phyloP scores from a whole-genome alignment of 2,329 filamentous ascomycete species.

The Aspergillus tubingensis region DNA sequence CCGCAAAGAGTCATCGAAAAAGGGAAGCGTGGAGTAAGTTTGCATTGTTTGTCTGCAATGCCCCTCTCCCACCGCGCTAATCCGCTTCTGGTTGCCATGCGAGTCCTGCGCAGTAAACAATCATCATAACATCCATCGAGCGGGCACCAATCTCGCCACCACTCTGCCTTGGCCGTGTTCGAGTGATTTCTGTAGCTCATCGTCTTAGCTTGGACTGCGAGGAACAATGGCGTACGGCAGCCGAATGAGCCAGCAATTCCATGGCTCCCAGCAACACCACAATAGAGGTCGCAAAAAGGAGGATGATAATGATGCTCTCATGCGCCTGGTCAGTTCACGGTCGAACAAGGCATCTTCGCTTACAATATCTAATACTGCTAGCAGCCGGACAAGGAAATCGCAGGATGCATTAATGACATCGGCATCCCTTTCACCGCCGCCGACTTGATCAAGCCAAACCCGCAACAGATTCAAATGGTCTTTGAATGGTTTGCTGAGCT shows the following conservation, averaged over 20 bases:
- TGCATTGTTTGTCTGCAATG: constrained; percentile 33
- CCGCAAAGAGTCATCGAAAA: constrained; percentile 30
- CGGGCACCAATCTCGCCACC: not conserved
- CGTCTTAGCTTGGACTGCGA: not conserved
- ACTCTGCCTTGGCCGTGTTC: not conserved
- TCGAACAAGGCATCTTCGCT: not conserved
- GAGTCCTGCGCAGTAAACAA: constrained; percentile 38
- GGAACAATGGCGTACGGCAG: constrained; percentile 52
- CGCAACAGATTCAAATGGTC: constrained; percentile 92
- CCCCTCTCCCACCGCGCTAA: constrained; percentile 37
- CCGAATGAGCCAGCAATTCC: constrained; percentile 56
- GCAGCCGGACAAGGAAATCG: constrained; percentile 75
- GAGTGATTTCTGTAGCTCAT: not conserved
- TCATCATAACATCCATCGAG: constrained; percentile 29
- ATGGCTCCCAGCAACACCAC: constrained; percentile 50
- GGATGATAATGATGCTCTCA: constrained; percentile 59
- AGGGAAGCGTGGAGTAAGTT: constrained; percentile 28
- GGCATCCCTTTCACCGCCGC: constrained; percentile 83
- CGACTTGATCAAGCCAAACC: constrained; percentile 91
- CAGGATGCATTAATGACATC: constrained; percentile 95
- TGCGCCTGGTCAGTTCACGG: constrained; percentile 53
- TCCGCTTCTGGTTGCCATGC: constrained; percentile 29
- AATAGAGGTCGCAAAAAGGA: constrained; percentile 56
- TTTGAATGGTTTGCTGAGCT: constrained; percentile 98
- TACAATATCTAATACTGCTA: constrained; percentile 15